Percentiles rank a stretch among this genome's conserved stretches.
Conservation (phyloP, 345 rosid genomes). For the Eucalyptus guilfoylei region DNA sequence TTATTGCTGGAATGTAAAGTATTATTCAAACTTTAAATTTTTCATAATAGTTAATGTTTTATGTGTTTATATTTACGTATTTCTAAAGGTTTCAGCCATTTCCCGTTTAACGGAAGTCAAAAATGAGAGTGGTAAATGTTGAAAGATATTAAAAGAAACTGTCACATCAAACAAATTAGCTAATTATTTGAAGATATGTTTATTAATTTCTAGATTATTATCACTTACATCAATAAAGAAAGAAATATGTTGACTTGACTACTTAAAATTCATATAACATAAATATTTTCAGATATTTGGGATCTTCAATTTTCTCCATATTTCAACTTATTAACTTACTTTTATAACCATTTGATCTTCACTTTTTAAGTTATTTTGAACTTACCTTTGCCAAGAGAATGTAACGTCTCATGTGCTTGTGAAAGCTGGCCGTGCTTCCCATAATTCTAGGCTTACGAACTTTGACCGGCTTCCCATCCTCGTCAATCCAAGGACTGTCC, state of each 20-base stretch:
- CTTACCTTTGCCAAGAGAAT: slow-evolving; percentile 9
- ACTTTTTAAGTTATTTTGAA: neutral
- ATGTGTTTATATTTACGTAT: neutral
- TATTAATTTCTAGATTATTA: neutral
- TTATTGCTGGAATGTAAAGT: no score
- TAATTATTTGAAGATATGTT: neutral
- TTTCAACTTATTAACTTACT: neutral
- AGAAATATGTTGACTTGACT: neutral
- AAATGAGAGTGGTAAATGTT: neutral
- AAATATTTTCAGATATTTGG: neutral
- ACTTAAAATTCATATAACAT: neutral
- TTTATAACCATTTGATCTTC: neutral
- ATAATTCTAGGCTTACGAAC: neutral
- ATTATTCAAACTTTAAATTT: neutral
- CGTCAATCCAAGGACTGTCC: slow-evolving; percentile 13
- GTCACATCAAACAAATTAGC: neutral
- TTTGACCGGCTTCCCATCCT: slow-evolving; percentile 17
- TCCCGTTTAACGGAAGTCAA: neutral
- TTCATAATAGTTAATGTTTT: neutral
- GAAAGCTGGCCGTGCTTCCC: slow-evolving; percentile 14
- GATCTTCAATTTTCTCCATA: neutral
- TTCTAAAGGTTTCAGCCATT: neutral
- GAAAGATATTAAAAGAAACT: neutral
- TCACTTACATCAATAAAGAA: neutral
- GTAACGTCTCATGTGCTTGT: slow-evolving; percentile 13